A percentile compares a stretch with the other conserved stretches of the same genome.
Conservation (phyloP, 2,329 filamentous ascomycete genomes). For the Scedosporium boydii region DNA sequence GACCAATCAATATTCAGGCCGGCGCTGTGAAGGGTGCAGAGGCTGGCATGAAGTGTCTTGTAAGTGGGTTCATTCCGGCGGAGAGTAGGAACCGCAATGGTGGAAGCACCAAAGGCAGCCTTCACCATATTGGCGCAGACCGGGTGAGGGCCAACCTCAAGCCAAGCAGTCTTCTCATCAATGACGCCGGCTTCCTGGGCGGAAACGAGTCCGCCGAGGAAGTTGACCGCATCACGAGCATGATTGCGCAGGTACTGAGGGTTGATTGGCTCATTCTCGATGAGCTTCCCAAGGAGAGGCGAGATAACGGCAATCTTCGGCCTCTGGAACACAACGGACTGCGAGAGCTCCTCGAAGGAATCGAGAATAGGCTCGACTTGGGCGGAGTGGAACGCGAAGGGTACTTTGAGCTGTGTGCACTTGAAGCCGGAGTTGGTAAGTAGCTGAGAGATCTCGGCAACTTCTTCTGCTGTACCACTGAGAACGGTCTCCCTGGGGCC, state of each 20-base stretch:
- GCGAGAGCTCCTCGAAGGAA: conserved; percentile 42
- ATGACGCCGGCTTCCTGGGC: conserved; percentile 46
- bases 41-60: conserved; percentile 49
- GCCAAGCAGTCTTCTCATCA: conserved; percentile 54
- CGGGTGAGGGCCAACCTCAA: conserved; percentile 63
- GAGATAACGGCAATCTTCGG: conserved; percentile 54
- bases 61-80: conserved; percentile 56
- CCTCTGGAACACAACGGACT: conserved; percentile 25
- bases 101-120: conserved; percentile 43
- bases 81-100: conserved; percentile 47
- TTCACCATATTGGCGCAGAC: conserved; percentile 60
- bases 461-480: conserved; percentile 31
- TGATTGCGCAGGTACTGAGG: conserved; percentile 51
- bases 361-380: conserved; percentile 47
- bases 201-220: conserved; percentile 46
- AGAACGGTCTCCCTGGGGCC: conserved; percentile 66
- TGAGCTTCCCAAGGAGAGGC: conserved; percentile 47
- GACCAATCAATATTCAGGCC: conserved; percentile 61
- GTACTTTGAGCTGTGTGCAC: conserved; percentile 36
- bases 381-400: conserved; percentile 44
- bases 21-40: conserved; percentile 47
- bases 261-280: conserved; percentile 39
- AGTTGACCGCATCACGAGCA: conserved; percentile 57
- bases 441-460: conserved; percentile 31
- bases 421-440: conserved; percentile 25